A percentile compares a stretch with the other conserved stretches of the same genome.
phyloP scores from a whole-genome alignment of 495 filamentous ascomycete species.

The Massariosphaeria phaeospora region DNA sequence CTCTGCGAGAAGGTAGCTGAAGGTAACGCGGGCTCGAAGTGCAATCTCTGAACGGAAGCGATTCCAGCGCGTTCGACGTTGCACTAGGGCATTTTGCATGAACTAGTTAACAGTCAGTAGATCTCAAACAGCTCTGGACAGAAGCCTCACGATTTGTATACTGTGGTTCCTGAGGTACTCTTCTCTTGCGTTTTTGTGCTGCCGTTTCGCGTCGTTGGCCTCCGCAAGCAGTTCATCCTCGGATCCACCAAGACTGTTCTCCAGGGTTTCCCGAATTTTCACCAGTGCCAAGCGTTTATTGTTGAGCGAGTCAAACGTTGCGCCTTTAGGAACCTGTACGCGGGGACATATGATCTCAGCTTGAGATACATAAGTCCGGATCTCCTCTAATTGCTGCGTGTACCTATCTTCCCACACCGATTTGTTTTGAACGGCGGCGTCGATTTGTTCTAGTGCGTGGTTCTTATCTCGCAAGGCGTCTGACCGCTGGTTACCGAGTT shows the following conservation, averaged over 20 bases:
- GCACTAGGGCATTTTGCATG: constrained; percentile 61
- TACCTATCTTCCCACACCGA: constrained; percentile 44
- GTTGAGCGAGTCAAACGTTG: constrained; percentile 60
- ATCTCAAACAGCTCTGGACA: too few species aligned
- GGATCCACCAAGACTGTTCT: constrained; percentile 44
- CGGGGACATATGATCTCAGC: constrained; percentile 57
- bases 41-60: constrained; percentile 80
- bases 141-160: too few species aligned
- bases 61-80: constrained; percentile 71
- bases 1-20: constrained; percentile 81
- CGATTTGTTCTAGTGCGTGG: constrained; percentile 49
- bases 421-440: constrained; percentile 48
- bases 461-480: constrained; percentile 63
- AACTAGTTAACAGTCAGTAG: constrained; percentile 37
- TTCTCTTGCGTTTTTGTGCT: constrained; percentile 44
- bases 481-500: constrained; percentile 48
- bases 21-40: constrained; percentile 74
- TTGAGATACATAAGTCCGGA: constrained; percentile 53
- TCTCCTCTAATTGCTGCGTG: constrained; percentile 44
- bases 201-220: constrained; percentile 44
- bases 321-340: constrained; percentile 61
- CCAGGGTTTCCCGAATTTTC: constrained; percentile 50
- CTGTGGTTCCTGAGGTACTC: too few species aligned
- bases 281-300: constrained; percentile 57
- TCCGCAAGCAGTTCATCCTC: constrained; percentile 35